A percentile compares a stretch with the other conserved stretches of the same genome.
phyloP scores from a whole-genome alignment of 495 filamentous ascomycete genomes.

The Apiosordaria backusii region DNA sequence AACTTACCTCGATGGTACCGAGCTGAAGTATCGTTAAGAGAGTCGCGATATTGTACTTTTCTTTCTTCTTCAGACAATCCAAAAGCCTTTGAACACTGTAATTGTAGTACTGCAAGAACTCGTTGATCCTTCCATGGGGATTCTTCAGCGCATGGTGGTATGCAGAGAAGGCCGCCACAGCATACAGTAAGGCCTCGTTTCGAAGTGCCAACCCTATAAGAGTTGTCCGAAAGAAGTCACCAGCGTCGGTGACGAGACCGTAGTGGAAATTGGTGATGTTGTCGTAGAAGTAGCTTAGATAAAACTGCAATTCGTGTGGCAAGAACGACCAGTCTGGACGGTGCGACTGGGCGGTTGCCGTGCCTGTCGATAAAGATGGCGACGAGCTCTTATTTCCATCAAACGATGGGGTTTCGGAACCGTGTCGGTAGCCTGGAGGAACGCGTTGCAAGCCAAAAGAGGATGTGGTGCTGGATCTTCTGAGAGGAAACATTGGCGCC shows the following conservation, averaged over 20 bases:
- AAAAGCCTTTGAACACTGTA: slow-evolving; percentile 75
- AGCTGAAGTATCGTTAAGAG: slow-evolving; percentile 87
- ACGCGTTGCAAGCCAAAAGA: slow-evolving; percentile 35
- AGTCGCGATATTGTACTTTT: slow-evolving; percentile 68
- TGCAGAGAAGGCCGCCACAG: slow-evolving; percentile 84
- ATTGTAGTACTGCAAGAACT: slow-evolving; percentile 89
- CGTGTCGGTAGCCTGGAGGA: slow-evolving; percentile 31
- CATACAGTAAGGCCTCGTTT: slow-evolving; percentile 81
- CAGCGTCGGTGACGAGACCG: slow-evolving; percentile 62
- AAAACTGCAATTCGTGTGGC: slow-evolving; percentile 67
- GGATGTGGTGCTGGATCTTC: slow-evolving; percentile 44
- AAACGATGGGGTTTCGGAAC: slow-evolving; percentile 51
- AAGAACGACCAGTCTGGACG: slow-evolving; percentile 50
- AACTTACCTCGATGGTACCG: slow-evolving; percentile 82
- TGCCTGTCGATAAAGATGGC: slow-evolving; percentile 45
- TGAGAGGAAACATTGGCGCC: slow-evolving; percentile 36
- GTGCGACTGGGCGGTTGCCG: slow-evolving; percentile 27
- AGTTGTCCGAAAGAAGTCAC: slow-evolving; percentile 67
- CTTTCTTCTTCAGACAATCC: slow-evolving; percentile 62
- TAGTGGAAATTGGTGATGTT: slow-evolving; percentile 78
- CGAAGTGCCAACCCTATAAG: slow-evolving; percentile 69
- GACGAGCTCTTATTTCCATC: slow-evolving; percentile 48
- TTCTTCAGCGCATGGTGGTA: slow-evolving; percentile 75
- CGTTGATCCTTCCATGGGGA: slow-evolving; percentile 65
- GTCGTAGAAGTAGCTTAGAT: slow-evolving; percentile 72